Evolutionary conservation across 2,329 filamentous ascomycete genomes (phyloP), one percentile per base, ranked within the genome.

Genomic region (Ascocoryne sarcoides): DNA sequence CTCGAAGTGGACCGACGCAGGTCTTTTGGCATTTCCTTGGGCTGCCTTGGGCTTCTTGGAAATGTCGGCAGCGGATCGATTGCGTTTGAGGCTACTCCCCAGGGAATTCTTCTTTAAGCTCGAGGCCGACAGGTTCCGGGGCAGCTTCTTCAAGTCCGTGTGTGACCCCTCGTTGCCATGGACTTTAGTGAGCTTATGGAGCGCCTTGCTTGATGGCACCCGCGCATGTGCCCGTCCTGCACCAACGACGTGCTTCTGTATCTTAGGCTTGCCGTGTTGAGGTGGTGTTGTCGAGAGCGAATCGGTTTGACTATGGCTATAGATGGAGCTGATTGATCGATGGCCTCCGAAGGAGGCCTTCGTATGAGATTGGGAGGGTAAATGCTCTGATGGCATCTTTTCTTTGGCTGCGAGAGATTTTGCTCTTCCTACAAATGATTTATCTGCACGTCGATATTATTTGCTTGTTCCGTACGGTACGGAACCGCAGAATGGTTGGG

Each of bases 1-100:
- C 52, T 79, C 75, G 51, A 82, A 82, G 54, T 79, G 76, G 21
- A 81, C 77, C 47, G 73, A 70, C 10, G 66, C 62, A 17, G 69
- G 65, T 42, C 71, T 69, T 56, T 75, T 76, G 36, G 76, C 63
- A 51, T 66, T 69, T 47, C 68, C 66, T 9, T 53, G 49, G 64
- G 67, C 60, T 10, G 72, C 71, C 52, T 70, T 74, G 32, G 62
- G 62, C 42, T 68, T 68, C 44, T 68, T 70, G 50, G 56, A 59
- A 30, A 79, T 66, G 47, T 78, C 75, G 53, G 65, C 69, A 49
- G 74, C 68, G 17, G 76, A 80, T 36, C 69, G 70, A 57, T 79
- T 79, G 57, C 75, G 73, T 62, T 76, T 77, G 39, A 79, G 61
- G 52, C 60, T 74, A 12, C 68, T 62, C 39, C 74, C 66, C 3